These are phyloP conservation scores for Fusarium liriodendri DNA, from an alignment of 2,329 filamentous ascomycete species.

Conservation along the genomic window DNA sequence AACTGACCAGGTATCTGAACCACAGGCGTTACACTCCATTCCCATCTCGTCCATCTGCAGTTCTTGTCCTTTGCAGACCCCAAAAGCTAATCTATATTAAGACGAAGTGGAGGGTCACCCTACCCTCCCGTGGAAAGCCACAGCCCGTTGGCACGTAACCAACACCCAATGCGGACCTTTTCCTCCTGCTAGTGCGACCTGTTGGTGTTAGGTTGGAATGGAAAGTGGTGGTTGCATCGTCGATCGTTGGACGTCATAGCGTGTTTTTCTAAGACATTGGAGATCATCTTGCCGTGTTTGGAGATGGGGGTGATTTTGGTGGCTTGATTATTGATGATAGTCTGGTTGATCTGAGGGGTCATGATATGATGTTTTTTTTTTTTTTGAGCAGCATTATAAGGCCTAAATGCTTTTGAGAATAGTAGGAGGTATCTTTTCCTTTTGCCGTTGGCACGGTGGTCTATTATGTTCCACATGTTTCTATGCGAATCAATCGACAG, in stretches of 20 bases:
- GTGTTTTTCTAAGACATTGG: background rate
- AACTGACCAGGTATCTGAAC: background rate
- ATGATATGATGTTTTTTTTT: background rate
- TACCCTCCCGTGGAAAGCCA: background rate
- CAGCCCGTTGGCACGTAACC: background rate
- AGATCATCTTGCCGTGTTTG: background rate
- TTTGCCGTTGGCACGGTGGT: too few species aligned
- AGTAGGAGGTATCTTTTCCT: too few species aligned
- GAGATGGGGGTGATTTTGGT: background rate
- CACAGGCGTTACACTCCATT: background rate
- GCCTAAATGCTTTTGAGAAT: too few species aligned
- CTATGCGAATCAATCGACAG: background rate
- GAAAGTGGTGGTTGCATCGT: background rate
- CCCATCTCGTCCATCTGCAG: background rate
- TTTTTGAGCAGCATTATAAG: too few species aligned
- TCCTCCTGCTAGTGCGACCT: background rate
- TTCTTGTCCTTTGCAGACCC: background rate
- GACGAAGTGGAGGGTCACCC: background rate
- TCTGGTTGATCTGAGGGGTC: background rate
- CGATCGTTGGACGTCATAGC: background rate
- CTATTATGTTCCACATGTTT: background rate
- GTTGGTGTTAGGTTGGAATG: background rate
- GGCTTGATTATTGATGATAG: background rate
- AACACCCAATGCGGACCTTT: background rate
- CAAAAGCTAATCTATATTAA: background rate